Percentiles rank a stretch among this genome's conserved stretches.
Conservation (phyloP, 2,329 filamentous ascomycete genomes). For the Claviceps capensis region DNA sequence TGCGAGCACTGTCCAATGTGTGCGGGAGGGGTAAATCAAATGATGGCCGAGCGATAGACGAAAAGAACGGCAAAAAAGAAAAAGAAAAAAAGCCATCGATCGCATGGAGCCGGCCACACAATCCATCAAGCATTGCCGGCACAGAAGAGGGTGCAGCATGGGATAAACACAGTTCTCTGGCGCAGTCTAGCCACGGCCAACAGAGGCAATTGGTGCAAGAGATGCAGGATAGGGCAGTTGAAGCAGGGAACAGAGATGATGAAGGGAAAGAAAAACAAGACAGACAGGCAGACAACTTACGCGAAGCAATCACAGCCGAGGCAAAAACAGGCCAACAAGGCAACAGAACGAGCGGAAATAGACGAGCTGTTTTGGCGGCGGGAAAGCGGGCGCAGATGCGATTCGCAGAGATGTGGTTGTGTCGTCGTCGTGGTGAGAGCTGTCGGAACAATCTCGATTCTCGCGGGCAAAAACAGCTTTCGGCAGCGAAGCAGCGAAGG, state of each 20-base stretch:
- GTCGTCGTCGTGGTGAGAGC: conserved; percentile 21
- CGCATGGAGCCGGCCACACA: background rate
- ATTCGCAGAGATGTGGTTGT: conserved; percentile 5
- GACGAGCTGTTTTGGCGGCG: too few species aligned
- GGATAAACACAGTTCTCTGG: background rate
- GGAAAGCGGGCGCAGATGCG: too few species aligned
- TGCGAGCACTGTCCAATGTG: background rate
- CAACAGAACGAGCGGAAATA: conserved; percentile 8
- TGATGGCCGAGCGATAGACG: background rate
- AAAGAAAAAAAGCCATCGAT: background rate
- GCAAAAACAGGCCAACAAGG: conserved; percentile 6
- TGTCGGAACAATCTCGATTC: conserved; percentile 8
- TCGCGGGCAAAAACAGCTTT: background rate
- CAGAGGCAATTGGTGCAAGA: background rate
- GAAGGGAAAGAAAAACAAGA: background rate
- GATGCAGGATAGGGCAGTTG: background rate
- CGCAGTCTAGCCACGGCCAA: background rate
- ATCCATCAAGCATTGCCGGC: background rate
- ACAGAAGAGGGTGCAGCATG: background rate
- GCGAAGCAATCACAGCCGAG: conserved; percentile 25
- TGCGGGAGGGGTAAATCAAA: background rate
- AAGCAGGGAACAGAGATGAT: conserved; percentile 2
- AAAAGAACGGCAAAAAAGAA: background rate
- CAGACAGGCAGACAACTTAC: conserved; percentile 5
- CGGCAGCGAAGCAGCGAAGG: conserved; percentile 5